Evolutionary conservation across 2,329 filamentous ascomycete species (phyloP).

Genomic region (Ophiobolus disseminans): DNA sequence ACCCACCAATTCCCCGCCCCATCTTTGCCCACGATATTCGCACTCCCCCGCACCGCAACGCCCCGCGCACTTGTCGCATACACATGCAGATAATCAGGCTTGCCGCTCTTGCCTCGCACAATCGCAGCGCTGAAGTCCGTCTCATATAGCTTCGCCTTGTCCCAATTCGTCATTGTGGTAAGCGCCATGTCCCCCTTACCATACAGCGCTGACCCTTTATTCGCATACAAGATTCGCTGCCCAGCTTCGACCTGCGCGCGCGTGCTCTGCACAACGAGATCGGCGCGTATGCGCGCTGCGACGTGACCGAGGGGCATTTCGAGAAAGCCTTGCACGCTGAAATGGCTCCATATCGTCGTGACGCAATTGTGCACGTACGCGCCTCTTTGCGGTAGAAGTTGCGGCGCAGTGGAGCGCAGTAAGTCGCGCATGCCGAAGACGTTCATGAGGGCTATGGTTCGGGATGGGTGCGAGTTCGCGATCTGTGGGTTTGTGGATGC

Average conservation of each 20-base stretch:
- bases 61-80: neutral
- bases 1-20: conserved; percentile 27
- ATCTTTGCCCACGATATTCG: conserved; percentile 22
- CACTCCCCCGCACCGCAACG: conserved; percentile 13
- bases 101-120: conserved; percentile 5
- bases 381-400: conserved; percentile 16
- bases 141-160: conserved; percentile 23
- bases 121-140: conserved; percentile 22
- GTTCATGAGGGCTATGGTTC: conserved; percentile 31
- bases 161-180: conserved; percentile 19
- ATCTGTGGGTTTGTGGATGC: conserved; percentile 12
- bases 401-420: conserved; percentile 10
- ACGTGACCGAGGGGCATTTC: conserved; percentile 25
- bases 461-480: conserved; percentile 2
- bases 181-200: conserved; percentile 14
- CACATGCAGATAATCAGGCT: conserved; percentile 8
- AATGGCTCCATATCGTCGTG: conserved; percentile 9
- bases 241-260: conserved; percentile 23
- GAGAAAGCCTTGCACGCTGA: conserved; percentile 19
- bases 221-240: conserved; percentile 1
- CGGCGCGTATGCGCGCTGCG: conserved; percentile 29
- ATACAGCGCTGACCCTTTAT: conserved; percentile 8
- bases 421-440: conserved; percentile 33
- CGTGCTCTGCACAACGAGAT: conserved; percentile 24
- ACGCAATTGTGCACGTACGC: conserved; percentile 27